Conservation (phyloP, 1,139 yeast genomes). For the Hansenula anomala region DNA sequence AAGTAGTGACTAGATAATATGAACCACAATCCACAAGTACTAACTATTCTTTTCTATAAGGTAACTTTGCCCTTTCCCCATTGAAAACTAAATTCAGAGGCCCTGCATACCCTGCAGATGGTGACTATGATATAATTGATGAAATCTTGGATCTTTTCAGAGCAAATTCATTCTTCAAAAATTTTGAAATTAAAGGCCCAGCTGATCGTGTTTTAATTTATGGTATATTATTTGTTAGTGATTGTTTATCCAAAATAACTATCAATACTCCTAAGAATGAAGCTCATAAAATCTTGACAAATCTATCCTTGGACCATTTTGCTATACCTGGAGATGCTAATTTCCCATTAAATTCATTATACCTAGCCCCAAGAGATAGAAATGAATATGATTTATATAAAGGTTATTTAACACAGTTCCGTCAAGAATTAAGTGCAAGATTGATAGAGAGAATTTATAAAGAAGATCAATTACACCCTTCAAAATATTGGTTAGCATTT, state of each 20-base stretch:
- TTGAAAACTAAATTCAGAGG: constrained; percentile 82
- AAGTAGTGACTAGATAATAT: not conserved
- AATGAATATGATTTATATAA: constrained; percentile 76
- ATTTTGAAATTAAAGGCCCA: constrained; percentile 94
- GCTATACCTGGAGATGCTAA: constrained; percentile 94
- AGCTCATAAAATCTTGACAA: constrained; percentile 70
- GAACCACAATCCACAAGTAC: not conserved
- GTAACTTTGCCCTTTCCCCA: constrained; percentile 80
- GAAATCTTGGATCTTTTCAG: constrained; percentile 88
- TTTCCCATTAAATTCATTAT: constrained; percentile 84
- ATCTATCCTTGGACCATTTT: constrained; percentile 82
- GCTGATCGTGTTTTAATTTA: constrained; percentile 93
- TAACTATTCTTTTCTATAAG: too few relatives aligned
- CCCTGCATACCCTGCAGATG: constrained; percentile 79
- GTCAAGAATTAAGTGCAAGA: constrained; percentile 88
- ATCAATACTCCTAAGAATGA: constrained; percentile 46
- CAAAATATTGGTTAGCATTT: constrained; percentile 92
- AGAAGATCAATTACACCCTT: constrained; percentile 49
- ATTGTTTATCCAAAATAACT: constrained; percentile 66
- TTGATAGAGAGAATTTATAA: constrained; percentile 69
- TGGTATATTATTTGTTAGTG: constrained; percentile 88
- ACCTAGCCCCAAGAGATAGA: constrained; percentile 70
- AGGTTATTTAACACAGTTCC: constrained; percentile 80
- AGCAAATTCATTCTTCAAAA: constrained; percentile 93
- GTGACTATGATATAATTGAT: constrained; percentile 87